These are phyloP conservation scores for Backusella psychrophila DNA, from an alignment of 192 early-diverging fungal genomes.

Conservation along the genomic window DNA sequence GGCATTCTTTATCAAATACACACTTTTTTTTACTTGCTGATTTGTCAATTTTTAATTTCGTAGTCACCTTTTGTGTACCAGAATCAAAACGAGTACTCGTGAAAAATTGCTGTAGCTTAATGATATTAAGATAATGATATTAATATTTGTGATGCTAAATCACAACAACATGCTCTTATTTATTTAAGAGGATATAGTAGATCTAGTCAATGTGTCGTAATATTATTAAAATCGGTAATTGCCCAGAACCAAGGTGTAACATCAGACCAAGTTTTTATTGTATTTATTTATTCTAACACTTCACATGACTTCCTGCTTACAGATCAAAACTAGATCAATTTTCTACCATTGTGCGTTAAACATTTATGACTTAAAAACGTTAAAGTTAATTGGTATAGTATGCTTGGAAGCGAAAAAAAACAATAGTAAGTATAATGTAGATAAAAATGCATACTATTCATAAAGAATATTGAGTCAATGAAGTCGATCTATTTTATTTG, in stretches of 20 bases:
- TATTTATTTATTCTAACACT: neutral
- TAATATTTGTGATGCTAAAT: neutral
- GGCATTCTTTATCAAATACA: no score
- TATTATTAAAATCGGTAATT: neutral
- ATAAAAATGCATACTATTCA: neutral
- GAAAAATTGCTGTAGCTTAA: no score
- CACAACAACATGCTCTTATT: neutral
- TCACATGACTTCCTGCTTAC: neutral
- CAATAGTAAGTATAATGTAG: neutral
- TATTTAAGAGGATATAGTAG: neutral
- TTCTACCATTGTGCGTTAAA: neutral
- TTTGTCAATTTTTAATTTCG: no score
- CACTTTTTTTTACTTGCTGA: no score
- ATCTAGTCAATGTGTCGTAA: neutral
- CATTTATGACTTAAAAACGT: neutral
- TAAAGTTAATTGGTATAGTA: neutral
- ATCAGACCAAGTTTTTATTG: neutral
- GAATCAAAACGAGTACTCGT: no score
- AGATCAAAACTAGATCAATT: neutral
- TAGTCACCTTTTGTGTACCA: no score
- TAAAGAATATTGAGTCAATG: neutral
- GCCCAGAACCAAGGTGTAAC: neutral
- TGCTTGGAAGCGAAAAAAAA: neutral
- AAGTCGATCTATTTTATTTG: neutral
- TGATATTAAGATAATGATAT: no score